A percentile compares a stretch with the other conserved stretches of the same genome.
phyloP scores from a whole-genome alignment of 192 early-diverging fungal species.

The Backusella liffmaniae region DNA sequence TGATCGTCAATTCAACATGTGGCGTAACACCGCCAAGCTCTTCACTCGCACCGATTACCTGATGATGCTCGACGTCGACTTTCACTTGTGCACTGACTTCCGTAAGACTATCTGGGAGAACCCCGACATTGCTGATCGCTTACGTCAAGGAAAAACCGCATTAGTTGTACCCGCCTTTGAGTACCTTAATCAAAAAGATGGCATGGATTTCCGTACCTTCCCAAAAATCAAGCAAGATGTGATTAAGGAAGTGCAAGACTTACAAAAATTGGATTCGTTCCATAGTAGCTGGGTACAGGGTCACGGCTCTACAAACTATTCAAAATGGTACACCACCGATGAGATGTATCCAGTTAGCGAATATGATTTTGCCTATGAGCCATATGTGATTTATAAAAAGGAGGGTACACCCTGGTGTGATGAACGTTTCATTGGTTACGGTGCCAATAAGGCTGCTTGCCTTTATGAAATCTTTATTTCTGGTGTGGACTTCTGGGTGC shows the following conservation, averaged over 20 bases:
- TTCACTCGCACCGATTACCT: slow-evolving; percentile 58
- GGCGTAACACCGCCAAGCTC: slow-evolving; percentile 60
- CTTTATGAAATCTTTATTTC: slow-evolving; percentile 54
- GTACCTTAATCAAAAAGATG: slow-evolving; percentile 47
- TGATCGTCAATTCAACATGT: slow-evolving; percentile 63
- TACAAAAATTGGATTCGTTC: slow-evolving; percentile 49
- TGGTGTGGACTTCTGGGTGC: slow-evolving; percentile 48
- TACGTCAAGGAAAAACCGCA: slow-evolving; percentile 44
- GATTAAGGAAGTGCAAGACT: slow-evolving; percentile 37
- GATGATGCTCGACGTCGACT: slow-evolving; percentile 61
- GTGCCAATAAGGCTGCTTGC: slow-evolving; percentile 55
- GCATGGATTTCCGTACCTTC: slow-evolving; percentile 49
- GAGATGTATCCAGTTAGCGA: slow-evolving; percentile 49
- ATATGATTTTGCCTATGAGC: slow-evolving; percentile 55
- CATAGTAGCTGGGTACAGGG: slow-evolving; percentile 47
- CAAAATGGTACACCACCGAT: slow-evolving; percentile 38
- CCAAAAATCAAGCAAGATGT: slow-evolving; percentile 41
- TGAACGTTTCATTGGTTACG: slow-evolving; percentile 55
- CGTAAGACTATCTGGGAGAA: slow-evolving; percentile 35
- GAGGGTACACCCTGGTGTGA: slow-evolving; percentile 52
- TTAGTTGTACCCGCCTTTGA: slow-evolving; percentile 60
- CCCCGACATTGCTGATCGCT: slow-evolving; percentile 32
- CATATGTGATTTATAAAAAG: slow-evolving; percentile 51
- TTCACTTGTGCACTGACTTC: slow-evolving; percentile 55
- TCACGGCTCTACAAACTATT: slow-evolving; percentile 55